phyloP scores from a whole-genome alignment of 768 basidiomycete species.

The Scleroderma bovista region DNA sequence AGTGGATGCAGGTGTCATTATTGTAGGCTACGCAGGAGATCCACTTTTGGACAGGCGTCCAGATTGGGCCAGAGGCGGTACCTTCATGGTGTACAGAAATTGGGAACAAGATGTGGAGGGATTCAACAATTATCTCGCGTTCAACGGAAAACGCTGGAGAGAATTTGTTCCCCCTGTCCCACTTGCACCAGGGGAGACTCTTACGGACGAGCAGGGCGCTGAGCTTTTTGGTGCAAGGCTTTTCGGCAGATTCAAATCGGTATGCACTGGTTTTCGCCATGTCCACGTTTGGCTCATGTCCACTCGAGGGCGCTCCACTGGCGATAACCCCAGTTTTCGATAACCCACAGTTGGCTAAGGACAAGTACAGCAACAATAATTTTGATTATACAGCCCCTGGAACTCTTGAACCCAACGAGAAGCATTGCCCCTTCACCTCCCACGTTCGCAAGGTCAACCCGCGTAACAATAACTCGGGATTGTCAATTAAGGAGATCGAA shows the following conservation, averaged over 20 bases:
- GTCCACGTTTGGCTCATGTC: neutral
- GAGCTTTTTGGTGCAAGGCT: slow-evolving; percentile 49
- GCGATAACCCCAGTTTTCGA: slow-evolving; percentile 40
- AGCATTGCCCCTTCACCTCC: slow-evolving; percentile 40
- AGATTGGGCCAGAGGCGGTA: slow-evolving; percentile 45
- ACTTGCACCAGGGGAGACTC: slow-evolving; percentile 5
- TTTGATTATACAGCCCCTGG: slow-evolving; percentile 27
- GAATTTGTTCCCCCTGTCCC: slow-evolving; percentile 15
- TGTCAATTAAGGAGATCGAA: slow-evolving; percentile 15
- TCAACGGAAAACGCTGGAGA: slow-evolving; percentile 17
- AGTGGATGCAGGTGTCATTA: slow-evolving; percentile 38
- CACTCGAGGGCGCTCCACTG: slow-evolving; percentile 35
- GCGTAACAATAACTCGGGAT: slow-evolving; percentile 24
- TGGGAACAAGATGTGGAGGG: slow-evolving; percentile 49
- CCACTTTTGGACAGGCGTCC: slow-evolving; percentile 22
- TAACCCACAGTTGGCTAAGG: slow-evolving; percentile 30
- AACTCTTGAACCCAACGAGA: slow-evolving; percentile 1
- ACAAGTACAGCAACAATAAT: slow-evolving; percentile 38
- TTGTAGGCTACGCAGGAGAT: slow-evolving; percentile 43
- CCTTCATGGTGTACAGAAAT: slow-evolving; percentile 47
- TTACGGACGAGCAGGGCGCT: slow-evolving; percentile 36
- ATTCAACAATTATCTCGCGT: slow-evolving; percentile 42
- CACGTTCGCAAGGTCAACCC: slow-evolving; percentile 45
- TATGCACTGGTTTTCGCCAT: slow-evolving; percentile 20
- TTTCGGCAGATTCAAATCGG: slow-evolving; percentile 52